Conservation (phyloP, 2,329 filamentous ascomycete species). For the Aspergillus hortae region DNA sequence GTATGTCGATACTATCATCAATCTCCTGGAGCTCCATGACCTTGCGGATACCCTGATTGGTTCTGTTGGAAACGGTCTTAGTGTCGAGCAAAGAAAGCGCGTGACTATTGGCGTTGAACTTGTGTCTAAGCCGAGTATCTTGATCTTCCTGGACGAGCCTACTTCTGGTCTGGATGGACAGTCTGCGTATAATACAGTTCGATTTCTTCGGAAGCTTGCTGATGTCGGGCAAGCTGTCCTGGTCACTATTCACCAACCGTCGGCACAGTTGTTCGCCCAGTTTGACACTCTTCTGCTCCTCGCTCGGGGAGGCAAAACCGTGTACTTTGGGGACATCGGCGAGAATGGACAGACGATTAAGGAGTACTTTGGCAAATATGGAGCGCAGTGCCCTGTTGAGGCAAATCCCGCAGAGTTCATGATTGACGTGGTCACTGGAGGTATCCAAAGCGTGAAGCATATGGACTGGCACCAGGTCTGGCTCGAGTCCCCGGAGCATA, state of each 20-base stretch:
- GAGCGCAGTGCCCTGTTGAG: constrained; percentile 57
- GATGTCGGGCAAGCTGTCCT: constrained; percentile 62
- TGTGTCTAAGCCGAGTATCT: constrained; percentile 60
- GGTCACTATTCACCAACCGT: constrained; percentile 67
- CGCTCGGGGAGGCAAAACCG: constrained; percentile 61
- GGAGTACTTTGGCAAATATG: constrained; percentile 63
- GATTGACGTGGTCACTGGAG: constrained; percentile 45
- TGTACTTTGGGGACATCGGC: constrained; percentile 66
- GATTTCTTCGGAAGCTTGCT: constrained; percentile 62
- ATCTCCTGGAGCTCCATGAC: constrained; percentile 58
- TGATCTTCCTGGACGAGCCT: constrained; percentile 67
- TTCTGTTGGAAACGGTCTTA: constrained; percentile 41
- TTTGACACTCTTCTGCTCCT: constrained; percentile 67
- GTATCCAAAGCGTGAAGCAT: constrained; percentile 21
- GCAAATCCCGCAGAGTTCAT: constrained; percentile 59
- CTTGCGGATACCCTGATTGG: constrained; percentile 60
- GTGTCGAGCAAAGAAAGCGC: constrained; percentile 63
- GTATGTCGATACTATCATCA: constrained; percentile 61
- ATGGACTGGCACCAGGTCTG: constrained; percentile 70
- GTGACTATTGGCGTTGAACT: constrained; percentile 68
- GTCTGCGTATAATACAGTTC: constrained; percentile 60
- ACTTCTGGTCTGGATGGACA: constrained; percentile 65
- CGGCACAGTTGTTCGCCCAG: constrained; percentile 60
- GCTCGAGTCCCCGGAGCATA: constrained; percentile 59
- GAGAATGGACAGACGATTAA: constrained; percentile 59